A percentile compares a stretch with the other conserved stretches of the same genome.
phyloP scores from a whole-genome alignment of 2,329 filamentous ascomycete species.

The Sporothrix brasiliensis region DNA sequence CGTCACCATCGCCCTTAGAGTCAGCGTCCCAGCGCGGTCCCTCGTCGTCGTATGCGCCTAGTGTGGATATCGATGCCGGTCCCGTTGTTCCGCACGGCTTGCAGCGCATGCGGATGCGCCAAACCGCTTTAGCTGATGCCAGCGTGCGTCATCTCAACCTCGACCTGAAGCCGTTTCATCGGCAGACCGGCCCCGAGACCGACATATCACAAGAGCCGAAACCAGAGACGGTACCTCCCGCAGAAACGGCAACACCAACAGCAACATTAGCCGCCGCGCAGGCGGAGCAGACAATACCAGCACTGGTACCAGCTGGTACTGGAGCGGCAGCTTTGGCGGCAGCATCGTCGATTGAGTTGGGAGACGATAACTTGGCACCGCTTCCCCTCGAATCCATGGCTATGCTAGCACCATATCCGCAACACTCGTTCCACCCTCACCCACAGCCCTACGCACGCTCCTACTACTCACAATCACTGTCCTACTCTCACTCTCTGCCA shows the following conservation, averaged over 20 bases:
- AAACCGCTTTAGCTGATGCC: slow-evolving; percentile 11
- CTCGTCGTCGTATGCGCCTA: slow-evolving; percentile 16
- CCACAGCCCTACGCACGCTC: slow-evolving; percentile 9
- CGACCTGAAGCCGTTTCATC: neutral
- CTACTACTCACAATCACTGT: slow-evolving; percentile 16
- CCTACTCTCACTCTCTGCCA: neutral
- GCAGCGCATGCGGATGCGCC: slow-evolving; percentile 19
- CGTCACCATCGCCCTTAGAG: neutral
- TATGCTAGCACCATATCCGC: slow-evolving; percentile 15
- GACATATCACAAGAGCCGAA: neutral
- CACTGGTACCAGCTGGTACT: neutral
- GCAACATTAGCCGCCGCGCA: neutral
- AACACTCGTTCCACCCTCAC: slow-evolving; percentile 14
- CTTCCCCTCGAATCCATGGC: slow-evolving; percentile 13
- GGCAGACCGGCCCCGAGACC: neutral
- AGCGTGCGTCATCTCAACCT: slow-evolving; percentile 1
- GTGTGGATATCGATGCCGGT: neutral
- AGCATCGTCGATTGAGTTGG: slow-evolving; percentile 8
- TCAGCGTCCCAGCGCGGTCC: neutral
- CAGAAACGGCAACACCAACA: neutral
- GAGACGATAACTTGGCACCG: neutral
- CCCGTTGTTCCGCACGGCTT: neutral
- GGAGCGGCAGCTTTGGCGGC: neutral
- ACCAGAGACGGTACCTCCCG: neutral
- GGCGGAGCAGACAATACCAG: neutral